A percentile compares a stretch with the other conserved stretches of the same genome.
Conservation (phyloP, 371 early-diverging fungal species). For the Mucor lusitanicus region DNA sequence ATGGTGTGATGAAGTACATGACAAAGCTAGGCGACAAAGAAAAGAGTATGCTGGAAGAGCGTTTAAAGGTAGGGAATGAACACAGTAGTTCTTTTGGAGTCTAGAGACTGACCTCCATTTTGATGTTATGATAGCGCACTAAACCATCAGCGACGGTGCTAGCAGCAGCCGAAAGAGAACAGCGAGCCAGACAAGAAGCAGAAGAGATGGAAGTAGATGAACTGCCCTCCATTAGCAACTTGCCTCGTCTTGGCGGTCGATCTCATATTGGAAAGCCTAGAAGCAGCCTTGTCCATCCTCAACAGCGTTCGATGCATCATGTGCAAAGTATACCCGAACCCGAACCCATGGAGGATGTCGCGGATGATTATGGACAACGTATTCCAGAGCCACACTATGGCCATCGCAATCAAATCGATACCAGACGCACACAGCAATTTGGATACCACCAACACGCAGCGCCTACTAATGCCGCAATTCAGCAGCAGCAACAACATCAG, state of each 20-base stretch:
- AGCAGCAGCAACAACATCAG: constrained; percentile 22
- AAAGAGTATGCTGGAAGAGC: constrained; percentile 75
- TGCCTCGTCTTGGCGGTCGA: constrained; percentile 30
- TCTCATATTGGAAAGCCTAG: constrained; percentile 41
- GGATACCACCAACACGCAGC: constrained; percentile 6
- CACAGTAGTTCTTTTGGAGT: too few species aligned
- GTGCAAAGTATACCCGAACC: constrained; percentile 31
- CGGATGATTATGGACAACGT: constrained; percentile 38
- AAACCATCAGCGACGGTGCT: constrained; percentile 45
- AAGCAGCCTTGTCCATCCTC: constrained; percentile 10
- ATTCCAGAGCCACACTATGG: constrained; percentile 15
- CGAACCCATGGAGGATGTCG: constrained; percentile 56
- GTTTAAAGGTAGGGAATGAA: constrained; percentile 60
- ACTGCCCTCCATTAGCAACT: constrained; percentile 34
- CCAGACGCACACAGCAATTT: constrained; percentile 18
- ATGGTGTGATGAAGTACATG: constrained; percentile 70
- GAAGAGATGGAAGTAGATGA: constrained; percentile 46
- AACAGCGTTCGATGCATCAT: constrained; percentile 20
- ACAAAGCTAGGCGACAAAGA: constrained; percentile 81
- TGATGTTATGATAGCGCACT: too few species aligned
- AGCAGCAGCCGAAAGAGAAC: constrained; percentile 34
- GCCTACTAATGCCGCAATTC: constrained; percentile 15
- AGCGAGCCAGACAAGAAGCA: constrained; percentile 28
- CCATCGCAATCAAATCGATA: not conserved
- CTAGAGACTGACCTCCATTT: too few species aligned